Evolutionary conservation across 2,329 filamentous ascomycete genomes (phyloP), one percentile per base, ranked within the genome.

Genomic region (Neophaeococcomyces mojaviensis): DNA sequence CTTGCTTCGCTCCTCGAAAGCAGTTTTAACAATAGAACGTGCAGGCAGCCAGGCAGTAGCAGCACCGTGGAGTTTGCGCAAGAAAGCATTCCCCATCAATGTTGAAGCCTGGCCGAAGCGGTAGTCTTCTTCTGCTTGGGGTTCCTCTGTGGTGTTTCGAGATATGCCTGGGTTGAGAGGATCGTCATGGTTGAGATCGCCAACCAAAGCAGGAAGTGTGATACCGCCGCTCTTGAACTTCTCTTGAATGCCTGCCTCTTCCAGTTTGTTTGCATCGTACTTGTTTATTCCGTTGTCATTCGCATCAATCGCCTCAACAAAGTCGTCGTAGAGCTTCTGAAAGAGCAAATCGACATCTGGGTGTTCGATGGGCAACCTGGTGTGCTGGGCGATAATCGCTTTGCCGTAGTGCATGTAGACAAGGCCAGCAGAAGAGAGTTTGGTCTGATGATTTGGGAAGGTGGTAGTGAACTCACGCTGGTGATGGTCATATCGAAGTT

Each of bases 331-430:
- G 41, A 98, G 70, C 73, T 96, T 96, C 60, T 80, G 74, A 73
- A 86, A 94, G 45, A 98, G 73, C 24, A 94, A 67, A 33, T 76
- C 73, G 36, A 92, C 82, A 55, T 88, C 82, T 35, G 79, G 66
- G 53, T 76, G 72, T 44, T 82, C 79, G 53, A 80, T 70, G 10
- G 74, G 62, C 22, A 82, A 68, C 4, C 73, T 74, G 8, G 83
- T 78, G 46, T 79, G 72, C 41, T 78, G 71, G 2, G 85, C 79
- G 58, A 98, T 82, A 62, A 97, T 88, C 48, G 81, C 77, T 58
- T 81, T 82, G 57, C 92, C 92, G 65, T 94, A 97, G 73, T 97
- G 90, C 76, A 95, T 78, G 73, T 92, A 98, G 28, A 98, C 88
- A 18, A 98, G 77, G 1, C 92, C 92, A 0, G 92, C 92, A 50